Conservation (phyloP, 805 yeast species). For the Candida suzukii region DNA sequence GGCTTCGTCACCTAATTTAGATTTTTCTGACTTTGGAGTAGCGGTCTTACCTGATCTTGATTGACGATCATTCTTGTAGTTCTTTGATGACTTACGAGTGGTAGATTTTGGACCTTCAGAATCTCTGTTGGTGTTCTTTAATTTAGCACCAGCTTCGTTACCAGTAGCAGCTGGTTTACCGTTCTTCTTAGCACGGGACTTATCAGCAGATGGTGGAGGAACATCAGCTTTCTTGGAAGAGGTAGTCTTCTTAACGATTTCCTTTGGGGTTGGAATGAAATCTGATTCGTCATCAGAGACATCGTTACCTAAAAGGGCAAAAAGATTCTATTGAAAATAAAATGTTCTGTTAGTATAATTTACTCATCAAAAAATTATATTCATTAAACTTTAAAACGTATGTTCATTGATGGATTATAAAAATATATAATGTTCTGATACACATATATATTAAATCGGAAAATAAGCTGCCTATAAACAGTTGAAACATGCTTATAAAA, state of each 20-base stretch:
- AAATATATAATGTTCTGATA: no score
- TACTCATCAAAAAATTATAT: no score
- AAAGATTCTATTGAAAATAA: constrained; percentile 50
- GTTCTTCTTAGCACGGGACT: constrained; percentile 69
- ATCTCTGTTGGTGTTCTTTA: constrained; percentile 63
- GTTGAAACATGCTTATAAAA: no score
- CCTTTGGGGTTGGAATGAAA: constrained; percentile 51
- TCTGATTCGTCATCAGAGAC: constrained; percentile 70
- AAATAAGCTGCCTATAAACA: no score
- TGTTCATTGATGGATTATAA: no score
- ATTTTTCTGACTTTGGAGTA: constrained; percentile 74
- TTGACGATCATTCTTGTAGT: constrained; percentile 69
- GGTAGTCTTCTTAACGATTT: constrained; percentile 73
- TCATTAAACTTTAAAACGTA: no score
- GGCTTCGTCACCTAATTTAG: constrained; percentile 88
- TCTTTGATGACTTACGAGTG: constrained; percentile 37
- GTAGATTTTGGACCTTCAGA: constrained; percentile 50
- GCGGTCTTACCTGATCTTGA: constrained; percentile 80
- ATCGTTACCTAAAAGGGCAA: constrained; percentile 81
- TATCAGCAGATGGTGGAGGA: constrained; percentile 77
- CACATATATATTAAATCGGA: no score
- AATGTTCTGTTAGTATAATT: not conserved
- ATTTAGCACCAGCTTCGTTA: constrained; percentile 82
- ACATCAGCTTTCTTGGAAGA: constrained; percentile 83
- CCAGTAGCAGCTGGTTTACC: constrained; percentile 68